A percentile compares a stretch with the other conserved stretches of the same genome.
Conservation (phyloP, 2,329 filamentous ascomycete species). For the Penicillium decumbens region DNA sequence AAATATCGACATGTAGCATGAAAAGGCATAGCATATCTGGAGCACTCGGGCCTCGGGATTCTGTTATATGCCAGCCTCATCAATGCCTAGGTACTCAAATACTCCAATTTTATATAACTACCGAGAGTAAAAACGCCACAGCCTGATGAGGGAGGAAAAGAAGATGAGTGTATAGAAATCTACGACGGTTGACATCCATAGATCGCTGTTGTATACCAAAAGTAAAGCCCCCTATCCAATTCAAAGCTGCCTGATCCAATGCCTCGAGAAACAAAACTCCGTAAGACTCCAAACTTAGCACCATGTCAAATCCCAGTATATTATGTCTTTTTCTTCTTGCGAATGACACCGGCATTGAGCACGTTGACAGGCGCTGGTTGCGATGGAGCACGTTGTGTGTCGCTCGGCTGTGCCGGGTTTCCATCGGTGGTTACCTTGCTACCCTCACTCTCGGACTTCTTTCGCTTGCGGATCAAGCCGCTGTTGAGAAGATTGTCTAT, state of each 20-base stretch:
- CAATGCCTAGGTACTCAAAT: too few relatives aligned
- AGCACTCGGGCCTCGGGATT: too few relatives aligned
- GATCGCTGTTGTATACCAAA: too few relatives aligned
- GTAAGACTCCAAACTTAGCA: not conserved
- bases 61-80: too few relatives aligned
- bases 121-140: too few relatives aligned
- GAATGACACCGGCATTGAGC: conserved; percentile 35
- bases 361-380: conserved; percentile 32
- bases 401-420: conserved; percentile 6
- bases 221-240: not conserved
- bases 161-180: too few relatives aligned
- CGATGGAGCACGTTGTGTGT: conserved; percentile 4
- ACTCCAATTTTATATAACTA: too few relatives aligned
- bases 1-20: too few relatives aligned
- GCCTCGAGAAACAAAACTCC: not conserved
- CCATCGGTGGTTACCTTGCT: conserved; percentile 5
- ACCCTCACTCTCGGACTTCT: conserved; percentile 26
- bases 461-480: conserved; percentile 39
- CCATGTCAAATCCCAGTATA: not conserved
- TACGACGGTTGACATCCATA: too few relatives aligned
- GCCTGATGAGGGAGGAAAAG: too few relatives aligned
- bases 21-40: too few relatives aligned
- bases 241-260: not conserved
- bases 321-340: conserved; percentile 42
- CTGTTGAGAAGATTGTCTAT: conserved; percentile 27